Evolutionary conservation across 2,329 filamentous ascomycete species (phyloP), one percentile per base, ranked within the genome.

Genomic region (Truncatella angustata): DNA sequence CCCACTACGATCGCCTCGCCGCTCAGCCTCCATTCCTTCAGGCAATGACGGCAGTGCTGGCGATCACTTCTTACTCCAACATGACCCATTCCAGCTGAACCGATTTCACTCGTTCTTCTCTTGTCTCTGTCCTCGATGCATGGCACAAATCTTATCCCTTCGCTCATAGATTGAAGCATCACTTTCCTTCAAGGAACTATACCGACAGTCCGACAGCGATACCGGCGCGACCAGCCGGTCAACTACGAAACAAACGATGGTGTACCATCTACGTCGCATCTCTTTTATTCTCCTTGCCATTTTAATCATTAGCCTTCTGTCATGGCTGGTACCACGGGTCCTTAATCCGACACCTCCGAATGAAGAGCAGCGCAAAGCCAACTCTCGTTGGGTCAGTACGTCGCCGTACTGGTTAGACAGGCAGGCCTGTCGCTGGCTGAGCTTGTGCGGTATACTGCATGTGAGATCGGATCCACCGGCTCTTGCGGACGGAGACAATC

Each of bases 401-500:
- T 90, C 87, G 12, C 83, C 83, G 34, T 86, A 85, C 62, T 92
- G 87, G 80, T 68, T 86, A 54, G 88, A 92, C 67, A 80, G 88
- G 28, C 90, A 90, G 64, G 75, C 84, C 6, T 96, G 91, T 66
- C 82, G 84, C 42, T 95, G 87, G 87, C 72, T 96, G 37, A 80
- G 88, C 30, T 68, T 95, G 24, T 96, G 91, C 65, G 91, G 90
- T 21, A 67, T 90, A n/a, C 76, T 87, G 48, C 90, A 95, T 65
- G 73, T 92, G 58, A 77, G 80, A 49, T 80, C 74, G 40, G 84
- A 86, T 62, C 78, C 80, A 20, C 85, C 70, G 18, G 67, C 68
- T 16, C 72, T 69, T 30, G 54, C 54, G 45, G 58, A 51, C 30
- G 53, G 48, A 23, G 54, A 57, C 40, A 54, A 60, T 23, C 61